These are phyloP conservation scores for Vanrija sp. DNA, from an alignment of 1,284 basidiomycete species.

Conservation along the genomic window DNA sequence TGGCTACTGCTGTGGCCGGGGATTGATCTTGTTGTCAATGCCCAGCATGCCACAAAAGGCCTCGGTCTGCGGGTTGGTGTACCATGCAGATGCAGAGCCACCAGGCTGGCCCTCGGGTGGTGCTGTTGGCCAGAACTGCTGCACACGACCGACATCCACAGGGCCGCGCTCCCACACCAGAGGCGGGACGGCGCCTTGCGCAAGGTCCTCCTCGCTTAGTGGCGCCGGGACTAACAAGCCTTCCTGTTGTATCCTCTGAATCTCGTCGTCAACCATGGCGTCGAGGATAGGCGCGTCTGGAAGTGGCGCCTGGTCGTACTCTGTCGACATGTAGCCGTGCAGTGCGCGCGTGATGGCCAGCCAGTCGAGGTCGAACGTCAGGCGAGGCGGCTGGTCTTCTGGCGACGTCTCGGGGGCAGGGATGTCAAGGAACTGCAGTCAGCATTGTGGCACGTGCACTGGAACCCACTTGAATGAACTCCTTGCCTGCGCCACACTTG, in stretches of 20 bases:
- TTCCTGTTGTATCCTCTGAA: slow-evolving; percentile 59
- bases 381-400: slow-evolving; percentile 40
- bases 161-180: slow-evolving; percentile 32
- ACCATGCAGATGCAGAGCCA: slow-evolving; percentile 56
- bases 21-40: slow-evolving; percentile 75
- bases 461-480: slow-evolving; percentile 72
- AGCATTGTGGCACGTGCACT: neutral
- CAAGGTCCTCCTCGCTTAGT: slow-evolving; percentile 4
- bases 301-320: slow-evolving; percentile 56
- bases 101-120: slow-evolving; percentile 55
- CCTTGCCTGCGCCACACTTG: slow-evolving; percentile 77
- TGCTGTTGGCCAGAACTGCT: slow-evolving; percentile 70
- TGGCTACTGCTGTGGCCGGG: slow-evolving; percentile 27
- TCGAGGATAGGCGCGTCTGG: slow-evolving; percentile 60
- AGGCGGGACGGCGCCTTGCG: slow-evolving; percentile 9
- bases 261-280: slow-evolving; percentile 59
- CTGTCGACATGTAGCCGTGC: slow-evolving; percentile 67
- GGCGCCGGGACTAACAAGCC: slow-evolving; percentile 33
- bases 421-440: slow-evolving; percentile 65
- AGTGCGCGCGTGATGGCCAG: slow-evolving; percentile 86
- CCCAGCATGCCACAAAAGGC: slow-evolving; percentile 76
- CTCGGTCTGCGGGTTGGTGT: slow-evolving; percentile 86
- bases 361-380: slow-evolving; percentile 84
- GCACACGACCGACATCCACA: slow-evolving; percentile 57
- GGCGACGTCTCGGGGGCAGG: slow-evolving; percentile 35